These are phyloP conservation scores for Mycena kentingensis DNA, from an alignment of 768 basidiomycete genomes.

Conservation along the genomic window DNA sequence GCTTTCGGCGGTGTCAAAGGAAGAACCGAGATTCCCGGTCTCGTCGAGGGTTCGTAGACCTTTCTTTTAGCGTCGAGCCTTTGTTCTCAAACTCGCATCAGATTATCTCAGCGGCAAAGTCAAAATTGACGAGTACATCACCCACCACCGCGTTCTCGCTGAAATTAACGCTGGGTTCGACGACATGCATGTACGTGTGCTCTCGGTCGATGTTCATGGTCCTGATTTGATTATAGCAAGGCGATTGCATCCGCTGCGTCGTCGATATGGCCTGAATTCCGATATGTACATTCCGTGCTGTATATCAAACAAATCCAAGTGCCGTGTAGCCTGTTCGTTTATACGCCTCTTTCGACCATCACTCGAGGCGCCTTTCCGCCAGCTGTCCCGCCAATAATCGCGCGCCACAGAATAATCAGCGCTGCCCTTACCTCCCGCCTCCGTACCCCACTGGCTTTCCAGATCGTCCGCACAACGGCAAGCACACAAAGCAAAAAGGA, in stretches of 20 bases:
- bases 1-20: conserved; percentile 99
- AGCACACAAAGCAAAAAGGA: conserved; percentile 72
- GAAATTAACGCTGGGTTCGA: conserved; percentile 89
- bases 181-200: conserved; percentile 88
- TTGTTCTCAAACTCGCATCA: conserved; percentile 32
- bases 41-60: conserved; percentile 77
- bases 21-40: conserved; percentile 89
- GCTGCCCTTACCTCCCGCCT: conserved; percentile 69
- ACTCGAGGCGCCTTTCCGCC: conserved; percentile 37
- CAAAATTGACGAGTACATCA: conserved; percentile 95
- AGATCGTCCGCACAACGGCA: conserved; percentile 55
- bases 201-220: neutral
- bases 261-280: conserved; percentile 74
- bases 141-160: conserved; percentile 73
- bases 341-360: conserved; percentile 56
- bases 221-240: conserved; percentile 46
- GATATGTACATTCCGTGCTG: conserved; percentile 4
- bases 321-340: no score
- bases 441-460: conserved; percentile 71
- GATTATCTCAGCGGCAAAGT: conserved; percentile 82
- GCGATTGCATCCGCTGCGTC: conserved; percentile 93
- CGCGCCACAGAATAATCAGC: conserved; percentile 67
- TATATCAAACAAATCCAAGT: conserved; percentile 12
- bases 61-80: neutral
- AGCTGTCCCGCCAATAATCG: conserved; percentile 62